Evolutionary conservation across 345 rosid genomes (phyloP).

Genomic region (Luvunga scandens): DNA sequence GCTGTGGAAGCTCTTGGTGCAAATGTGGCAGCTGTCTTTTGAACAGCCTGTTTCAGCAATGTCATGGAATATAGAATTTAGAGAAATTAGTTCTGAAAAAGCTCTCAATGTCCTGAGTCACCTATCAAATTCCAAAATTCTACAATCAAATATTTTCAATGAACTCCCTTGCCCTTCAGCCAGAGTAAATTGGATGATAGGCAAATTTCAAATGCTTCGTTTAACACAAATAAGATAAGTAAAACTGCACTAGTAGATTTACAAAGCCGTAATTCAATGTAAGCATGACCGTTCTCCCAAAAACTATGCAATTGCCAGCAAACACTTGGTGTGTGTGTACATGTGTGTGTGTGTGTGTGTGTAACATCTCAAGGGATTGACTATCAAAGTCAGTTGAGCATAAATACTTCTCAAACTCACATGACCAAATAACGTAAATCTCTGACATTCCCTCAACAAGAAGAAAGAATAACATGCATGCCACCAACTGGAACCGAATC

Average conservation of each 20-base stretch:
- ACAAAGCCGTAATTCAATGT: background rate
- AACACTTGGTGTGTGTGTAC: background rate
- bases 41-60: constrained; percentile 56
- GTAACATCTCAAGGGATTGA: background rate
- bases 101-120: background rate
- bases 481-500: background rate
- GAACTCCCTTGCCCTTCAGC: background rate
- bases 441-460: background rate
- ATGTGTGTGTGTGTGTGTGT: too few relatives aligned
- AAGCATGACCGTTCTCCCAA: background rate
- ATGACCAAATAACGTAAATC: background rate
- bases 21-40: constrained; percentile 91
- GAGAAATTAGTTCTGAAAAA: background rate
- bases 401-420: background rate
- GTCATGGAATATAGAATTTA: background rate
- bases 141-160: background rate
- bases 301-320: background rate
- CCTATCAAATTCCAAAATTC: background rate
- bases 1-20: constrained; percentile 97
- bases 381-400: background rate
- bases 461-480: background rate
- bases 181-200: background rate
- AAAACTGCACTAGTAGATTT: background rate
- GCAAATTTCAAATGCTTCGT: background rate
- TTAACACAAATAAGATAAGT: background rate